Base-by-base conservation (phyloP, 1,139 yeast genomes). In the Protomyces arabidopsidicola region DNA sequence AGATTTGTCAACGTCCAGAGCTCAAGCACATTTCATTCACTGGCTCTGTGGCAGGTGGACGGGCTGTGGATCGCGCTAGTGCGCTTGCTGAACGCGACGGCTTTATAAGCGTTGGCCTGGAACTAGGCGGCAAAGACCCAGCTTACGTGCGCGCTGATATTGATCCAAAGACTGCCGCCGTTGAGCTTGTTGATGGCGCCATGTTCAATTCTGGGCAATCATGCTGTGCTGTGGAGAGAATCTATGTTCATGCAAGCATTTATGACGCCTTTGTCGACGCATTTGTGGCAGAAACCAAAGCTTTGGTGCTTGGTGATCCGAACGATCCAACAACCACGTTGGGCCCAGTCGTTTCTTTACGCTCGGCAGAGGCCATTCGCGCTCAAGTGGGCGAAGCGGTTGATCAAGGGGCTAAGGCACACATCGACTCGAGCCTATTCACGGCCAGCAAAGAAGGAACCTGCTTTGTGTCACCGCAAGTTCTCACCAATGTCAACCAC, bases 401-500 rank as follows among this genome's bases (percentile, higher is more conserved):
- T 72, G 75, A 79, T 59, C 84, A 85, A 72, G 90, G 89, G 69
- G 91, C 90, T 63, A 84, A 81, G 70, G 74, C 85, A 63, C 76
- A 87, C 65, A 81, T 90, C 66, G 91, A 95, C 75, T 90, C 89
- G 76, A 82, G 81, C 69, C 79, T 83, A 68, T 73, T 73, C 60
- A 71, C 72, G 8, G 69, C 73, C 63, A 71, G 71, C 42, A 75
- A 73, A 65, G 65, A 88, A 93, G 68, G 84, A 88, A 66, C 90
- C 90, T 87, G 84, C 88, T 93, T 88, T 74, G 93, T 91, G 74
- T 82, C 83, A 69, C 98, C 98, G 22, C 93, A 98, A 1, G 77
- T 93, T 67, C 77, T 93, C 64, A 85, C 84, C 12, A 96, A 88
- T 71, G 96, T 91, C 5, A 87, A 88, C 27, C 79, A 84, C 3